Evolutionary conservation across 768 basidiomycete genomes (phyloP).

Genomic region (Lactarius sanguifluus): DNA sequence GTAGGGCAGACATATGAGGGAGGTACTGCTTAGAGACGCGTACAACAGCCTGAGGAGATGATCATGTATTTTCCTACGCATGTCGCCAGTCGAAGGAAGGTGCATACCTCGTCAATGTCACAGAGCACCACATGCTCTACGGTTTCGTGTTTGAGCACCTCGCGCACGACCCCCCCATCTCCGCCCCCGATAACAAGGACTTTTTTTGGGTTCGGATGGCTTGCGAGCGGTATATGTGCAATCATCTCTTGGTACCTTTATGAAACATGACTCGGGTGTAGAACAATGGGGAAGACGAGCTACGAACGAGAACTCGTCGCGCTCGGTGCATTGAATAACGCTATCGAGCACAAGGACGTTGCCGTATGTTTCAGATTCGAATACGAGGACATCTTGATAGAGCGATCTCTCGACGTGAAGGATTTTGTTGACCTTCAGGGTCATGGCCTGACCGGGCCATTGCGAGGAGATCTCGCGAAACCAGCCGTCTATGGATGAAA

Average conservation of each 20-base stretch:
- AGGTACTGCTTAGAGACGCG: constrained; percentile 92
- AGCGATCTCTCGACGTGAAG: constrained; percentile 90
- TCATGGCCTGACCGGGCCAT: constrained; percentile 98
- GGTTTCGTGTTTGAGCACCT: constrained; percentile 90
- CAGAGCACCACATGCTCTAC: constrained; percentile 93
- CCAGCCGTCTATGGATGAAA: constrained; percentile 71
- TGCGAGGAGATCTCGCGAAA: constrained; percentile 93
- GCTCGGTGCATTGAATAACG: constrained; percentile 95
- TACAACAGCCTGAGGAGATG: constrained; percentile 70
- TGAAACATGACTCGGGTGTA: constrained; percentile 2
- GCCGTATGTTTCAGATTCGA: constrained; percentile 94
- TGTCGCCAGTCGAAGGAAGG: background rate
- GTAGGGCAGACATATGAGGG: constrained; percentile 88
- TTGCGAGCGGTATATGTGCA: constrained; percentile 91
- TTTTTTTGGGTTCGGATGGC: constrained; percentile 93
- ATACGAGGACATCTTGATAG: constrained; percentile 97
- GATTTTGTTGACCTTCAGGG: constrained; percentile 92
- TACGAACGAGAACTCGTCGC: constrained; percentile 96
- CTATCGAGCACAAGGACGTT: constrained; percentile 96
- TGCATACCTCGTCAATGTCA: constrained; percentile 89
- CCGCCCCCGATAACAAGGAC: constrained; percentile 98
- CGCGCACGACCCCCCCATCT: constrained; percentile 96
- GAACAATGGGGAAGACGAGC: constrained; percentile 4
- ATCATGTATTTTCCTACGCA: background rate
- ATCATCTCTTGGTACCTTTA: constrained; percentile 98